Percentiles rank a stretch among this genome's conserved stretches.
These are phyloP conservation scores for Vitis rotundifolia DNA, from an alignment of 164 flowering plant genomes.

Conservation along the genomic window DNA sequence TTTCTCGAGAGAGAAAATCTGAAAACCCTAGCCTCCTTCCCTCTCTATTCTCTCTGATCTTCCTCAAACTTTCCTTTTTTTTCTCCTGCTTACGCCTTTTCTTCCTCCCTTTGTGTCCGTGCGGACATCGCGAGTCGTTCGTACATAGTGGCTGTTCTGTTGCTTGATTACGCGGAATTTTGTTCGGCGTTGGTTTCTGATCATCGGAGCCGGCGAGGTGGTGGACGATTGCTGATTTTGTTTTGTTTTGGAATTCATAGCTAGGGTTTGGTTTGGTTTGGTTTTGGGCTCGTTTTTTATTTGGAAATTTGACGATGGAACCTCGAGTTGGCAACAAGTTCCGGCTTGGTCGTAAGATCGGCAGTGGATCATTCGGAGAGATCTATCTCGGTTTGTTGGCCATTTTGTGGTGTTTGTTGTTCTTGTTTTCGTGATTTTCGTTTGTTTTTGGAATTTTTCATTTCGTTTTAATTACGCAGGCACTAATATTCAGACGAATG, in stretches of 20 bases:
- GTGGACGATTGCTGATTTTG: neutral
- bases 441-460: neutral
- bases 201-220: neutral
- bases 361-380: constrained; percentile 68
- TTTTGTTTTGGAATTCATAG: neutral
- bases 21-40: neutral
- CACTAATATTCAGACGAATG: constrained; percentile 60
- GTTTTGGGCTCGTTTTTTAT: neutral
- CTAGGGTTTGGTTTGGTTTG: constrained; percentile 13
- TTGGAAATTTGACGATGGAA: constrained; percentile 33
- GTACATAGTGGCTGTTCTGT: neutral
- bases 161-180: neutral
- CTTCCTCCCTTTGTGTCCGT: neutral
- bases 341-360: constrained; percentile 61
- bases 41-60: neutral
- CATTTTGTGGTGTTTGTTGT: neutral
- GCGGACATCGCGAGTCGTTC: neutral
- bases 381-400: constrained; percentile 53
- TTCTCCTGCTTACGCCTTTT: neutral
- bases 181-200: neutral
- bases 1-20: constrained; percentile 16
- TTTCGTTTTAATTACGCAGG: constrained; percentile 25
- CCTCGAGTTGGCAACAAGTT: constrained; percentile 62
- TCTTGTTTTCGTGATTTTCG: neutral
- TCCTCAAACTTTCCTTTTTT: constrained; percentile 1